Percentiles rank a stretch among this genome's conserved stretches.
Evolutionary conservation across 345 rosid genomes (phyloP).

Genomic region (Salix udensis): DNA sequence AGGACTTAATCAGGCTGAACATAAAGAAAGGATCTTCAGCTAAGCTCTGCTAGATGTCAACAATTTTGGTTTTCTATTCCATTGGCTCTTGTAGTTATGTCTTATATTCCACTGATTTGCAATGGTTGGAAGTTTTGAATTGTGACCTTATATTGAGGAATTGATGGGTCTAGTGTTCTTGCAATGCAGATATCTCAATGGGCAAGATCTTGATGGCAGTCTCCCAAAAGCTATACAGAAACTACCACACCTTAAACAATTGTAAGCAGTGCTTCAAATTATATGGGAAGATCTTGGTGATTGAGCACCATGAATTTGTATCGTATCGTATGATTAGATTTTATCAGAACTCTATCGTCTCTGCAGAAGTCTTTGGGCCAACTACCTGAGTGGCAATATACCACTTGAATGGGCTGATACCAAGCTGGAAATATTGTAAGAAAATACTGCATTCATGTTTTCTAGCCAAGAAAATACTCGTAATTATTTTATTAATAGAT

Average conservation of each 20-base stretch:
- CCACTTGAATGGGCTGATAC: not conserved
- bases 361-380: slow-evolving; percentile 7
- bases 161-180: not conserved
- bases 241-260: slow-evolving; percentile 8
- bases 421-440: too few relatives aligned
- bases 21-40: not conserved
- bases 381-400: slow-evolving; percentile 1
- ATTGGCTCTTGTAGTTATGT: not conserved
- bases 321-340: not conserved
- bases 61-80: not conserved
- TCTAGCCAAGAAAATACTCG: too few relatives aligned
- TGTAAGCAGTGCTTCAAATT: not conserved
- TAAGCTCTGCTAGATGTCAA: not conserved
- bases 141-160: not conserved
- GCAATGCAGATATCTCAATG: not conserved
- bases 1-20: not conserved
- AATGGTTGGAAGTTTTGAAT: not conserved
- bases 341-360: not conserved
- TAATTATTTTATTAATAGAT: too few relatives aligned
- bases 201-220: slow-evolving; percentile 13
- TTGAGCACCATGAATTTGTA: too few relatives aligned
- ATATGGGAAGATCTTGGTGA: too few relatives aligned
- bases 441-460: too few relatives aligned
- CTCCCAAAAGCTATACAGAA: slow-evolving; percentile 12
- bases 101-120: not conserved